These are phyloP conservation scores for Pugionium dolabratum DNA, from an alignment of 345 rosid genomes.

Conservation along the genomic window DNA sequence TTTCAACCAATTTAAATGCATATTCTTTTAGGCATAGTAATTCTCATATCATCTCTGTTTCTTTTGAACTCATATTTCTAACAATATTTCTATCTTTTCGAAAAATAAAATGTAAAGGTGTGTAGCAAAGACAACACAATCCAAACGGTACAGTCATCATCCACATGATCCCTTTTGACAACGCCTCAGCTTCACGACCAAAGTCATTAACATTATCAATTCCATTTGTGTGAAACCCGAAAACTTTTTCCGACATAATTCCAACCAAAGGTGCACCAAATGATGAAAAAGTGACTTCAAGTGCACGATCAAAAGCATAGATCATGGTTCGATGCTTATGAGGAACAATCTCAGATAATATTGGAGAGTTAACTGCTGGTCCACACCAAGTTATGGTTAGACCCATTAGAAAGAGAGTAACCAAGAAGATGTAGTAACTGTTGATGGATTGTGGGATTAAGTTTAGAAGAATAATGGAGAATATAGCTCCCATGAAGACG, in stretches of 20 bases:
- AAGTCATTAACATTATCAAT: slow-evolving; percentile 55
- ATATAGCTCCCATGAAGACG: slow-evolving; percentile 81
- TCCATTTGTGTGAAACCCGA: slow-evolving; percentile 66
- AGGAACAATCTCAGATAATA: slow-evolving; percentile 89
- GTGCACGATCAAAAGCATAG: slow-evolving; percentile 88
- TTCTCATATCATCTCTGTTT: slow-evolving; percentile 47
- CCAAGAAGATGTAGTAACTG: slow-evolving; percentile 62
- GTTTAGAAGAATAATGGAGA: slow-evolving; percentile 67
- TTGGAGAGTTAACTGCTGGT: slow-evolving; percentile 78
- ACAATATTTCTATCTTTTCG: slow-evolving; percentile 63
- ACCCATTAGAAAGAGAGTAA: slow-evolving; percentile 73
- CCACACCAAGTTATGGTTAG: slow-evolving; percentile 81
- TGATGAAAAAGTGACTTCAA: slow-evolving; percentile 81
- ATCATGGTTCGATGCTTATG: slow-evolving; percentile 81
- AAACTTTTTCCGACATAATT: slow-evolving; percentile 69
- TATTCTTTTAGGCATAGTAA: not conserved
- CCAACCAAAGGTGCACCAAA: slow-evolving; percentile 93
- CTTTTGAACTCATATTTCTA: slow-evolving; percentile 45
- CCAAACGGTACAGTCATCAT: slow-evolving; percentile 87
- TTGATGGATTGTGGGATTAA: slow-evolving; percentile 62
- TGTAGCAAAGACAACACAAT: slow-evolving; percentile 73
- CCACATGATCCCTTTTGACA: slow-evolving; percentile 75
- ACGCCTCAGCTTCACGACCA: slow-evolving; percentile 58
- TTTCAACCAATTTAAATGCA: too few relatives aligned
- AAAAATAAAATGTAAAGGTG: slow-evolving; percentile 62